Percentiles rank a stretch among this genome's conserved stretches.
Evolutionary conservation across 352 stramenopile genomes (phyloP).

Genomic region (Pythium vanterpoolii): DNA sequence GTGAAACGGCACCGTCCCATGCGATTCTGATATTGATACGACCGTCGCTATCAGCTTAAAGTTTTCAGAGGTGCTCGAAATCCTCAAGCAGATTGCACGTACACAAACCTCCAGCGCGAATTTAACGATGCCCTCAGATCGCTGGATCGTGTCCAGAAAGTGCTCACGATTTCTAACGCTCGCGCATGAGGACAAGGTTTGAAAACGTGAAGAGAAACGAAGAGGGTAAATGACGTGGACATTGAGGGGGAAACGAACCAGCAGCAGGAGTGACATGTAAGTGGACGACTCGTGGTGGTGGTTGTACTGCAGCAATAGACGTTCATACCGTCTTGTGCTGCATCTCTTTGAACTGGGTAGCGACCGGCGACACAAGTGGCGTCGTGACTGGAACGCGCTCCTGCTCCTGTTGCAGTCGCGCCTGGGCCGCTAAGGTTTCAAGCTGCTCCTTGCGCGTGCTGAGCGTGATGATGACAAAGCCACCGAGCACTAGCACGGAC

Average conservation of each 20-base stretch:
- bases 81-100: conserved; percentile 28
- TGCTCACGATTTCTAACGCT: not conserved
- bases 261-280: conserved; percentile 2
- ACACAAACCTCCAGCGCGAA: conserved; percentile 16
- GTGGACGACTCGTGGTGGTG: not conserved
- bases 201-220: not conserved
- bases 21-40: not conserved
- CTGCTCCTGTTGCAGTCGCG: not conserved
- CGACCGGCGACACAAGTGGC: conserved; percentile 9
- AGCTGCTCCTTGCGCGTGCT: conserved; percentile 28
- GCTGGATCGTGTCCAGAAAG: conserved; percentile 16
- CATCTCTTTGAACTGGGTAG: conserved; percentile 14
- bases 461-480: conserved; percentile 69
- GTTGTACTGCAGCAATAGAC: not conserved
- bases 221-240: not conserved
- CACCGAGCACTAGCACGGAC: conserved; percentile 58
- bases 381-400: conserved; percentile 1
- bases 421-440: too few relatives aligned
- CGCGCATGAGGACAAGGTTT: not conserved
- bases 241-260: not conserved
- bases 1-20: not conserved
- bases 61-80: conserved; percentile 8
- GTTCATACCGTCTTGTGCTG: not conserved
- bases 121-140: conserved; percentile 22
- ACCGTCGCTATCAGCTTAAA: not conserved